Evolutionary conservation across 2,329 filamentous ascomycete genomes (phyloP).

Genomic region (Claviceps monticola): DNA sequence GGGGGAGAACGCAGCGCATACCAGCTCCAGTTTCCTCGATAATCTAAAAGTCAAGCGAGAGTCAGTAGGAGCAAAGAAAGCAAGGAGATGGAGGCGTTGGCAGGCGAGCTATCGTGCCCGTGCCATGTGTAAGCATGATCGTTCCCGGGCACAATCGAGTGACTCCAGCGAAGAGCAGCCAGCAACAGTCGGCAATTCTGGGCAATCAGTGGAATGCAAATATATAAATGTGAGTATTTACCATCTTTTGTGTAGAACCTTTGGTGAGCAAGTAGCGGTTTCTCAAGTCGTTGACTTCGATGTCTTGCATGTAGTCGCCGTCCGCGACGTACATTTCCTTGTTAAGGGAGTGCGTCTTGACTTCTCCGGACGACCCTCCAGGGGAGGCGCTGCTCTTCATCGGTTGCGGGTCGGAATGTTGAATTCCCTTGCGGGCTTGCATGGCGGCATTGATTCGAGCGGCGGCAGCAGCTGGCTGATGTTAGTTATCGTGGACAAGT

Average conservation of each 20-base stretch:
- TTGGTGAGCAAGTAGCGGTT: constrained; percentile 97
- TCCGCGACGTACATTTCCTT: constrained; percentile 82
- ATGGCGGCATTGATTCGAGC: constrained; percentile 76
- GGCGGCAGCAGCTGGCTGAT: constrained; percentile 61
- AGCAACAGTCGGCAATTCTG: constrained; percentile 21
- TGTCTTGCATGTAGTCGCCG: constrained; percentile 96
- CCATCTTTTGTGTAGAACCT: constrained; percentile 96
- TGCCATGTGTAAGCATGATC: constrained; percentile 59
- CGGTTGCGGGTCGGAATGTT: constrained; percentile 79
- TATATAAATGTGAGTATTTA: constrained; percentile 60
- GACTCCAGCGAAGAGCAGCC: constrained; percentile 8
- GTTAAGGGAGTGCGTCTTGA: constrained; percentile 6
- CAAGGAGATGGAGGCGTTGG: constrained; percentile 34
- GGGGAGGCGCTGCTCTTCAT: constrained; percentile 32
- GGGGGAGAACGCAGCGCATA: constrained; percentile 48
- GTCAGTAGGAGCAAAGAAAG: constrained; percentile 80
- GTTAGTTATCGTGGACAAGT: constrained; percentile 11
- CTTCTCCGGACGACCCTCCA: constrained; percentile 3
- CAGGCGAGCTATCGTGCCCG: constrained; percentile 50
- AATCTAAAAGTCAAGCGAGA: constrained; percentile 81
- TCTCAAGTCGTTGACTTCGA: constrained; percentile 94
- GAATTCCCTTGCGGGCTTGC: constrained; percentile 75
- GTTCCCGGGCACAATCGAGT: constrained; percentile 24
- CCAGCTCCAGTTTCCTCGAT: constrained; percentile 99
- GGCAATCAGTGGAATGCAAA: constrained; percentile 21